Evolutionary conservation across 768 basidiomycete genomes (phyloP).

Genomic region (Lentinus tigrinus): DNA sequence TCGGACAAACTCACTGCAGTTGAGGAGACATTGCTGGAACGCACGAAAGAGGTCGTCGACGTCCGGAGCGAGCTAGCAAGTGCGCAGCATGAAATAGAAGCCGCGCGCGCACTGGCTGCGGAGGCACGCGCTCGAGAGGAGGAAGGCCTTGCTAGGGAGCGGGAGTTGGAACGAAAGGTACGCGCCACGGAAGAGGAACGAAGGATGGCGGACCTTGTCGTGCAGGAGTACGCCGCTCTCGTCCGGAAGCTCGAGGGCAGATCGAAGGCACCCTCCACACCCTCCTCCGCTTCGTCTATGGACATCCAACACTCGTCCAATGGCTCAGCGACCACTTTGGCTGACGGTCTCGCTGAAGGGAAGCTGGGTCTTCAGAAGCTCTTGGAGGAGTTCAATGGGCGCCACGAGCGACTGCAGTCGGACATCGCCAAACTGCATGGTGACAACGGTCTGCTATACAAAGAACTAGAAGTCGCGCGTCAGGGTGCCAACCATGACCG

Average conservation of each 20-base stretch:
- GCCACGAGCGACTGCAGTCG: conserved; percentile 44
- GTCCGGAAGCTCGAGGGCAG: conserved; percentile 63
- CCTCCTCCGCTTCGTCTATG: conserved; percentile 11
- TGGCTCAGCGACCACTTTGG: conserved; percentile 17
- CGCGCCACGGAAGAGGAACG: conserved; percentile 54
- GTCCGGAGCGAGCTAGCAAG: conserved; percentile 43
- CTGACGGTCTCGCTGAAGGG: conserved; percentile 42
- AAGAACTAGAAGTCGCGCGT: conserved; percentile 47
- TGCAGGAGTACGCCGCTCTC: conserved; percentile 74
- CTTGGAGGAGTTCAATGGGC: conserved; percentile 46
- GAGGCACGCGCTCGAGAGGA: conserved; percentile 56
- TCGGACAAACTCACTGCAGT: conserved; percentile 66
- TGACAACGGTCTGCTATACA: conserved; percentile 43
- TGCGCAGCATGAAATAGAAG: conserved; percentile 43
- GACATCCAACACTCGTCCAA: conserved; percentile 5
- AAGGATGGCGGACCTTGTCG: conserved; percentile 60
- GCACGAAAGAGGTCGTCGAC: conserved; percentile 46
- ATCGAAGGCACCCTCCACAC: conserved; percentile 23
- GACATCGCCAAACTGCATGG: conserved; percentile 42
- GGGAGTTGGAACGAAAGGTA: conserved; percentile 45
- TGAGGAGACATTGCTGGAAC: conserved; percentile 51
- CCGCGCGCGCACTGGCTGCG: conserved; percentile 55
- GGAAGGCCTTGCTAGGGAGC: conserved; percentile 46
- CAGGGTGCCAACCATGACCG: conserved; percentile 42
- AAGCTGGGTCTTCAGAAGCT: conserved; percentile 49